Base-by-base conservation (phyloP, 2,329 filamentous ascomycete genomes). In the Ascosphaera apis region DNA sequence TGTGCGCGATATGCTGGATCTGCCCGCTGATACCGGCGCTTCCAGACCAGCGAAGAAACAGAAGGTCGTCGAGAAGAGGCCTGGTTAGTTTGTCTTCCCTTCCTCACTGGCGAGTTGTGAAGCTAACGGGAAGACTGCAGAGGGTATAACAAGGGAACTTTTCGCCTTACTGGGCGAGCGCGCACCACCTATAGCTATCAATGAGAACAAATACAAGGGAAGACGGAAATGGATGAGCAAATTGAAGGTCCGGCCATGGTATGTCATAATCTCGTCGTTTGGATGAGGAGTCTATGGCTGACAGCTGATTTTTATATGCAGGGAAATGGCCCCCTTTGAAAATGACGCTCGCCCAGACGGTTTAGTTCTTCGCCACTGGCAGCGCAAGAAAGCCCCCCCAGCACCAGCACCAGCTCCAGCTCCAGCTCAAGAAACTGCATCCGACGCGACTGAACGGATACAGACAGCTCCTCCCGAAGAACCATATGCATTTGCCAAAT, bases 1-100 rank as follows among this genome's bases (percentile, higher is more conserved):
- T 64, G 71, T 91, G 46, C 81, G 79, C 60, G 82, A 91, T 54
- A 80, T 91, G 51, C 72, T 91, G 50, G 81, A 84, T 54, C 64
- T 91, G 52, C 75, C 76, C 45, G 60, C 59, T 35, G 61, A 72
- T 45, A 74, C 72, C 45, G 54, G 40, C 27, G 45, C 59, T 40
- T 58, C 60, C 40, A 53, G 75, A 42, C 70, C 73, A 30, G 58
- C 68, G 31, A 91, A 88, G 60, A 84, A 86, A 52, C 72, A 76
- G 47, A 83, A 78, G 52, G 61, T 69, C 4, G 61, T 66, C 12
- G 68, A 66, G 33, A 67, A 73, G 43, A 55, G 62, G 46, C 62
- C 64, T 47, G 62, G 65, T 67, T 49, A 38, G 61, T 56, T 15
- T 21, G 33, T 38, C 34, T 16, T 16, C 28, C 42, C 28, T 34